Evolutionary conservation across 1,284 basidiomycete genomes (phyloP), one percentile per base, ranked within the genome.

Genomic region (Cystobasidium pallidum): DNA sequence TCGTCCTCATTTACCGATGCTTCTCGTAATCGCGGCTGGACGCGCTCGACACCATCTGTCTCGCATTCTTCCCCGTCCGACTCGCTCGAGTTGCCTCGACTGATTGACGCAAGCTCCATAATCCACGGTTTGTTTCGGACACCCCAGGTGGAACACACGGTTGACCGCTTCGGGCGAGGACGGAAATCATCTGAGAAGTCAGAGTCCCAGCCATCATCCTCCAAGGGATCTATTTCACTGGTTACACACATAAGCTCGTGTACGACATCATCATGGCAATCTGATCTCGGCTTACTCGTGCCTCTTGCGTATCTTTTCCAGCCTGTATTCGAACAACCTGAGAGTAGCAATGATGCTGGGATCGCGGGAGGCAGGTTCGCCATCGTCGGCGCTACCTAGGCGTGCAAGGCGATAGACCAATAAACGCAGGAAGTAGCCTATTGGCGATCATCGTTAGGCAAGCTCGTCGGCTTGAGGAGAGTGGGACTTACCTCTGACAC

Each of bases 341-440:
- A 84, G 82, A 6, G 81, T 81, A 39, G 80, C 80, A 57, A 84
- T 81, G 52, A 83, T 80, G 24, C 80, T 51, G 66, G 80, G 49
- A 68, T 77, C 63, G 39, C 75, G 76, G 32, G 78, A 74, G 24
- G 78, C 78, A 10, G 82, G 77, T 34, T 73, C 74, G 61, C 78
- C 77, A 17, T 66, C 73, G 7, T 73, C 77, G 39, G 74, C 62
- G 24, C 75, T 82, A 55, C 82, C 82, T 21, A 85, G 74, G 54
- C 84, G 82, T 39, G 82, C 82, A 3, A 85, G 77, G 6, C 84
- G 81, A 81, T 84, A 85, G 1, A 85, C 83, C 49, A 85, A 80
- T 7, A 84, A 78, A 13, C 82, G 80, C 15, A 82, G 71, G 47
- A 59, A 32, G 41, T 55, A 51, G 24, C 32, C 21, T 61, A 17